Percentiles rank a stretch among this genome's conserved stretches.
phyloP scores from a whole-genome alignment of 1,284 basidiomycete species.

The Schizophyllum commune region DNA sequence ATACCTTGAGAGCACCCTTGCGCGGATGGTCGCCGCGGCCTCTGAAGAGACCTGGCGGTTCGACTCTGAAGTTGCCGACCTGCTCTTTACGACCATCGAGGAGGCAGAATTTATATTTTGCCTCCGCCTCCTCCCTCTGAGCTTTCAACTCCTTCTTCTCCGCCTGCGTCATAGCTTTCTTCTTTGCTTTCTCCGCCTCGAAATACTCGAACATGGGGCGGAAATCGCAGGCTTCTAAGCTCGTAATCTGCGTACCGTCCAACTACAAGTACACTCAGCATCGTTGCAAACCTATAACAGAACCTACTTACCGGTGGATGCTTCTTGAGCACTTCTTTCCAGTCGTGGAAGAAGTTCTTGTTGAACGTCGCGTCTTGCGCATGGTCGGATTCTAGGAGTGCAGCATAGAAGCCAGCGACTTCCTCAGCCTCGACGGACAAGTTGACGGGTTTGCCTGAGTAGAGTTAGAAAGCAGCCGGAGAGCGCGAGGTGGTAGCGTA shows the following conservation, averaged over 20 bases:
- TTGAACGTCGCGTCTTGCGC: conserved; percentile 86
- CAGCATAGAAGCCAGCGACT: conserved; percentile 94
- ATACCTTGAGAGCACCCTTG: conserved; percentile 92
- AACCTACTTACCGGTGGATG: conserved; percentile 74
- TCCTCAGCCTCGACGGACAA: conserved; percentile 89
- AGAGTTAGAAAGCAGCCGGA: conserved; percentile 14
- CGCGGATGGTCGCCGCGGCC: conserved; percentile 98
- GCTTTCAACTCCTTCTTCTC: conserved; percentile 90
- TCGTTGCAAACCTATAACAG: conserved; percentile 3
- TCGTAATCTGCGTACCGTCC: conserved; percentile 71
- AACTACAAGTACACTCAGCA: conserved; percentile 30
- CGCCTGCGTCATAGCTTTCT: conserved; percentile 79
- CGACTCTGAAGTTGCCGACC: conserved; percentile 96
- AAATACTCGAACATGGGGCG: conserved; percentile 92
- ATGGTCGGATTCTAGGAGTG: conserved; percentile 91
- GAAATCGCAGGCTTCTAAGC: conserved; percentile 88
- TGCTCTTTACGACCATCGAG: conserved; percentile 97
- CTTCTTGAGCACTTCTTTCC: conserved; percentile 69
- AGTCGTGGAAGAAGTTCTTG: conserved; percentile 96
- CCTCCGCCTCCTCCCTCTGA: conserved; percentile 77
- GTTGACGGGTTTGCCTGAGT: conserved; percentile 66
- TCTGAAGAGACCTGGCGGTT: conserved; percentile 95
- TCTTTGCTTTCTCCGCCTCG: conserved; percentile 87
- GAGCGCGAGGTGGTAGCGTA: conserved; percentile 23
- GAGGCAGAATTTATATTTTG: conserved; percentile 77